Evolutionary conservation across 2,329 filamentous ascomycete genomes (phyloP), one percentile per base, ranked within the genome.

Genomic region (Beauveria caledonica): DNA sequence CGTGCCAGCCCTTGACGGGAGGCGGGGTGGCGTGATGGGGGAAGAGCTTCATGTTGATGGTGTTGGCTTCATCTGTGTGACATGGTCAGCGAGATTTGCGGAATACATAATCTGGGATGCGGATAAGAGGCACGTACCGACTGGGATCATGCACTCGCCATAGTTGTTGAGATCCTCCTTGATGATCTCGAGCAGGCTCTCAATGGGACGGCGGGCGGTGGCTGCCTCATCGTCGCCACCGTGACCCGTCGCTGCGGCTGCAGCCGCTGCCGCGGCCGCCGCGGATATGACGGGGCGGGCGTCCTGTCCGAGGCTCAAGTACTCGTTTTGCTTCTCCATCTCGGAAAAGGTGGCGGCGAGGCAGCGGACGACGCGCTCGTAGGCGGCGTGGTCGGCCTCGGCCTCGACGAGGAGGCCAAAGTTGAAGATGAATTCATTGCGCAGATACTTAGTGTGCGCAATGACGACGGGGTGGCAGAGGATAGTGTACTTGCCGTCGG

Each of bases 371-470:
- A 97, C 89, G 64, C 86, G 87, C 73, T 92, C 90, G 72, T 91
- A 96, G 39, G 87, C 88, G 53, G 84, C 83, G 71, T 89, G 89
- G 69, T 95, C 89, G 58, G 78, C 76, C 56, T 81, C 78, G 51
- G 75, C 74, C 55, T 88, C 83, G 54, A 96, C 80, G 29, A 96
- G 88, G 49, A 97, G 79, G 62, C 91, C 92, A 70, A 97, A 96
- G 74, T 97, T 97, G 83, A 97, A 99, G 70, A 97, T 96, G 78
- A 97, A 97, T 73, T 96, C 90, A 74, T 96, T 96, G 62, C 94
- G 87, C 69, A 88, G 85, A 70, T 97, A 96, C 66, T 88, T 87
- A 60, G 86, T 82, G 64, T 92, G 84, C 56, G 88, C 85, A 70
- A 97, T 90, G 70, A 91, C 93, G 58, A 97, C 88, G 0, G 94